Conservation (phyloP, 306 rosid genomes). For the Parietaria judaica region DNA sequence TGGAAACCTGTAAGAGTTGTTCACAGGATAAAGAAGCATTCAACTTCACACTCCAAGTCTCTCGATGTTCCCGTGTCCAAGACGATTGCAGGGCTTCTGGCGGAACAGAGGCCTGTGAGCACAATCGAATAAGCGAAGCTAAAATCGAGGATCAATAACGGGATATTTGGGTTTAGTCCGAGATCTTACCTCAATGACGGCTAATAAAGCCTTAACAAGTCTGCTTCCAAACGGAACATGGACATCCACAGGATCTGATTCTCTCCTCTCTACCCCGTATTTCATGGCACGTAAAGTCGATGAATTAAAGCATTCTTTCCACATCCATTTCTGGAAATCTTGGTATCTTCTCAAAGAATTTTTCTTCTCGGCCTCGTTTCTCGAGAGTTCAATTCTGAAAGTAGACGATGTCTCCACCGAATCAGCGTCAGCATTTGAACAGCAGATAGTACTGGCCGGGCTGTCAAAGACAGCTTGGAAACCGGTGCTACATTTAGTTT, state of each 20-base stretch:
- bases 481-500: slow-evolving; percentile 35
- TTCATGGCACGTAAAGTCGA: slow-evolving; percentile 57
- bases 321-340: slow-evolving; percentile 88
- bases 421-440: slow-evolving; percentile 41
- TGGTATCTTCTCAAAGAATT: slow-evolving; percentile 69
- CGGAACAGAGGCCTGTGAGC: slow-evolving; percentile 62
- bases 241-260: slow-evolving; percentile 29
- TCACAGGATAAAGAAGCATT: slow-evolving; percentile 54
- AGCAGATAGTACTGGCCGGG: slow-evolving; percentile 60
- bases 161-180: not conserved
- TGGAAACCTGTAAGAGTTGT: slow-evolving; percentile 69
- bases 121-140: not conserved
- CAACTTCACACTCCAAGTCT: slow-evolving; percentile 68
- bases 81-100: slow-evolving; percentile 63
- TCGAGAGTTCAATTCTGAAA: slow-evolving; percentile 72
- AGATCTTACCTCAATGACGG: slow-evolving; percentile 62
- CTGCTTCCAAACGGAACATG: slow-evolving; percentile 54
- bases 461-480: slow-evolving; percentile 45
- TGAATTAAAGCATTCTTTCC: slow-evolving; percentile 70
- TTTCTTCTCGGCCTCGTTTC: slow-evolving; percentile 65
- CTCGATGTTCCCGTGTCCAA: slow-evolving; percentile 66
- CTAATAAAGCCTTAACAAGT: slow-evolving; percentile 65
- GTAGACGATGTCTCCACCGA: slow-evolving; percentile 54
- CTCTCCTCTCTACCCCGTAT: slow-evolving; percentile 44
- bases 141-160: slow-evolving; percentile 5